Percentiles rank a stretch among this genome's conserved stretches.
phyloP scores from a whole-genome alignment of 805 yeast genomes.

The Metschnikowia shivogae region DNA sequence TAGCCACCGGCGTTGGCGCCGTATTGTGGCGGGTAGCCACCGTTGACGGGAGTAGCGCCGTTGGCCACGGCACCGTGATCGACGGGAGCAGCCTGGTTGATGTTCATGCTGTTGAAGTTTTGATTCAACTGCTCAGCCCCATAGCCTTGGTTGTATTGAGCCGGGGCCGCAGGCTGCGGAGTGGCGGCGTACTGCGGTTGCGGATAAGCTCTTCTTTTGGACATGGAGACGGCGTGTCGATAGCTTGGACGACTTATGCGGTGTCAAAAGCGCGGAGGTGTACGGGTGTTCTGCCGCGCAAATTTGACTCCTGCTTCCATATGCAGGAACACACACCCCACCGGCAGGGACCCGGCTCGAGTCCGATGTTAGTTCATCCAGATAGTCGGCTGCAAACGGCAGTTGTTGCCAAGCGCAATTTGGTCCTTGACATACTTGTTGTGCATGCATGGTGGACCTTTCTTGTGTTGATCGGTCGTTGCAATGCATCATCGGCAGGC shows the following conservation, averaged over 20 bases:
- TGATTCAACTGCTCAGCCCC: conserved; percentile 33
- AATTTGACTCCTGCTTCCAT: background rate
- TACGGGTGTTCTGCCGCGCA: background rate
- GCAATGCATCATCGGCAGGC: no score
- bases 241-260: conserved; percentile 8
- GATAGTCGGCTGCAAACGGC: no score
- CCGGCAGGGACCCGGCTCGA: no score
- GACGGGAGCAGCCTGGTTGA: conserved; percentile 17
- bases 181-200: conserved; percentile 41
- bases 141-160: conserved; percentile 19
- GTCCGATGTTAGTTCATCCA: no score
- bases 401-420: no score
- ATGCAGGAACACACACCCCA: no score
- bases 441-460: no score
- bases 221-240: conserved; percentile 22
- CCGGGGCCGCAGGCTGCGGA: conserved; percentile 13
- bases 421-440: background rate
- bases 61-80: conserved; percentile 15
- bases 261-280: conserved; percentile 13
- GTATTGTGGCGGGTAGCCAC: conserved; percentile 13
- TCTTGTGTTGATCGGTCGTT: no score
- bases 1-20: conserved; percentile 6
- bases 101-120: conserved; percentile 32
- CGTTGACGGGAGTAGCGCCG: conserved; percentile 15
- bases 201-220: conserved; percentile 47